phyloP scores from a whole-genome alignment of 768 basidiomycete species.

The Boletus vermiculosoides region DNA sequence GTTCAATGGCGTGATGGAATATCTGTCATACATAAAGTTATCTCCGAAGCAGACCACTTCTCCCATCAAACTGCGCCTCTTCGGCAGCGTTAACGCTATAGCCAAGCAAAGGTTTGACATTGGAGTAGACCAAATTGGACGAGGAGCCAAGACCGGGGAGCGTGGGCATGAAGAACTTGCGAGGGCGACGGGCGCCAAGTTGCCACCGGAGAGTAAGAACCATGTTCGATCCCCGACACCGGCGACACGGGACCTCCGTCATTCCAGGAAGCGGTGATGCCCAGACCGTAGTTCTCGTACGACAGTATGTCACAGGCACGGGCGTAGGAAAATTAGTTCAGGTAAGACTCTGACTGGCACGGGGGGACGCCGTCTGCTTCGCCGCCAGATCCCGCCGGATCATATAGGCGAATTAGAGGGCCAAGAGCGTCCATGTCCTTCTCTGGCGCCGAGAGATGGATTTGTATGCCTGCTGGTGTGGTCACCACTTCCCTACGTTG shows the following conservation, averaged over 20 bases:
- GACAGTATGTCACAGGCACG: conserved; percentile 7
- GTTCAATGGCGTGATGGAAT: background rate
- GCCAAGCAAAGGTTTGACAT: background rate
- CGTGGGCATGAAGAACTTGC: conserved; percentile 13
- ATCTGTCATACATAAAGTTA: background rate
- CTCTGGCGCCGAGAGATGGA: background rate
- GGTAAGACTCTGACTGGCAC: conserved; percentile 9
- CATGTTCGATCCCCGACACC: background rate
- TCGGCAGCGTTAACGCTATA: conserved; percentile 2
- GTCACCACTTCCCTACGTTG: conserved; percentile 1
- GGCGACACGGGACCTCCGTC: conserved; percentile 3
- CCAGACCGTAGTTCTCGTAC: conserved; percentile 10
- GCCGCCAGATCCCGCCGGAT: conserved; percentile 3
- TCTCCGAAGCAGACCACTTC: background rate
- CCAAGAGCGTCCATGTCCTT: conserved; percentile 3
- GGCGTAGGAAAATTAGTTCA: background rate
- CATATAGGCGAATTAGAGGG: background rate
- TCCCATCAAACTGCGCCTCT: background rate
- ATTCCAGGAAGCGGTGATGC: conserved; percentile 10
- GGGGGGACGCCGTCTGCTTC: conserved; percentile 7
- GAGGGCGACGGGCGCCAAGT: conserved; percentile 10
- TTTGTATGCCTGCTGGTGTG: background rate
- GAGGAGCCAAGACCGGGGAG: conserved; percentile 9
- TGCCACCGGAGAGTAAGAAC: conserved; percentile 16
- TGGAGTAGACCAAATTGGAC: background rate